These are phyloP conservation scores for Balakata baccata DNA, from an alignment of 345 rosid species.

Conservation along the genomic window DNA sequence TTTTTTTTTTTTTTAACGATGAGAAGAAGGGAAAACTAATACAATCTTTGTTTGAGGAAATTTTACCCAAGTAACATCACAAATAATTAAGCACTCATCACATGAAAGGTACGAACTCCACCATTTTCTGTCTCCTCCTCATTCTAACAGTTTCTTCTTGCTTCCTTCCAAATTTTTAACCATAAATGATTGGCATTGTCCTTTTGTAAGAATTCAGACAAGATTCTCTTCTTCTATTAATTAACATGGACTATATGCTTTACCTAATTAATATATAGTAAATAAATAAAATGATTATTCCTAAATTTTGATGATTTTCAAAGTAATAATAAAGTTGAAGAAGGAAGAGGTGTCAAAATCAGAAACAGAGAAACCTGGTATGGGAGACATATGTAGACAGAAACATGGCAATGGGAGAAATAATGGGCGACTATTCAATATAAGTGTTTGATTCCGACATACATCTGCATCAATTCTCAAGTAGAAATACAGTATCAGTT, in stretches of 20 bases:
- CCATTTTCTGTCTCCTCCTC: conserved; percentile 28
- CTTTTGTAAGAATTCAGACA: conserved; percentile 8
- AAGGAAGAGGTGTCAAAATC: neutral
- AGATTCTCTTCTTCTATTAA: neutral
- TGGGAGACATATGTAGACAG: conserved; percentile 10
- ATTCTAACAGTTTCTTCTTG: neutral
- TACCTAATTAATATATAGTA: no score
- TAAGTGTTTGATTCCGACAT: neutral
- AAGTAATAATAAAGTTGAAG: no score
- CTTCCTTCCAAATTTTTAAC: conserved; percentile 16
- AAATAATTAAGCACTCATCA: conserved; percentile 20
- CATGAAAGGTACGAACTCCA: conserved; percentile 23
- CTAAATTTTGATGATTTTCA: no score
- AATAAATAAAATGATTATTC: no score
- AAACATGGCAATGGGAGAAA: neutral
- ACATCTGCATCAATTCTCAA: conserved; percentile 2
- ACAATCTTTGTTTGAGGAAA: neutral
- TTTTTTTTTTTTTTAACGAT: neutral
- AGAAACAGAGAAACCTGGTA: conserved; percentile 18
- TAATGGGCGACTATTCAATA: neutral
- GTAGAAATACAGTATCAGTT: conserved; percentile 25
- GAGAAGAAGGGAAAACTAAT: neutral
- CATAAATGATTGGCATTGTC: conserved; percentile 19
- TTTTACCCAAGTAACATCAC: neutral
- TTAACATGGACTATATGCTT: neutral